Evolutionary conservation across 1,139 yeast species (phyloP).

Genomic region (Geotrichum cucujoidarum): DNA sequence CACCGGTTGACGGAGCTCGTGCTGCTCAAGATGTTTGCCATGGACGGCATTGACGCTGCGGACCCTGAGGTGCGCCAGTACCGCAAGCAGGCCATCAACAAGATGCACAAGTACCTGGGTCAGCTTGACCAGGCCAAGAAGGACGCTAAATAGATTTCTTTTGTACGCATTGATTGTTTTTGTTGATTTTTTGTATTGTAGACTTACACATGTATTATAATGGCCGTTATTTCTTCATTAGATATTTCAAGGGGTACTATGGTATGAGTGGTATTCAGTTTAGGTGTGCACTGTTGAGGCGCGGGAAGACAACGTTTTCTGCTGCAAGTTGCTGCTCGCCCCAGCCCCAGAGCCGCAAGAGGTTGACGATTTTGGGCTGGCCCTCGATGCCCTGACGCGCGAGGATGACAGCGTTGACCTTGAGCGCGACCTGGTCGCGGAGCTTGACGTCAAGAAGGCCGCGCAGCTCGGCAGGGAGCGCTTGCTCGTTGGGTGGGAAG

Average conservation of each 20-base stretch:
- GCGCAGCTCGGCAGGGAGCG: slow-evolving; percentile 31
- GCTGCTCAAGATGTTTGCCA: slow-evolving; percentile 38
- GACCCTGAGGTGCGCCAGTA: slow-evolving; percentile 31
- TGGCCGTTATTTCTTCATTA: background rate
- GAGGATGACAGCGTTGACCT: slow-evolving; percentile 38
- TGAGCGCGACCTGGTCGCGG: slow-evolving; percentile 36
- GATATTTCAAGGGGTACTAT: background rate
- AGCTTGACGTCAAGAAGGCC: slow-evolving; percentile 36
- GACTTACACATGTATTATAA: background rate
- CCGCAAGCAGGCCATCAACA: slow-evolving; percentile 40
- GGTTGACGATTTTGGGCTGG: slow-evolving; percentile 36
- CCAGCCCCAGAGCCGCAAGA: slow-evolving; percentile 37
- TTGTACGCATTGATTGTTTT: background rate
- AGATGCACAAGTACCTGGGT: slow-evolving; percentile 36
- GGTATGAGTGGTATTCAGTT: too few relatives aligned
- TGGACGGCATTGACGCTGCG: slow-evolving; percentile 40
- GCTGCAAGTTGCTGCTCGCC: slow-evolving; percentile 31
- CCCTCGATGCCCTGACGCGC: slow-evolving; percentile 35
- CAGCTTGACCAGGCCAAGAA: slow-evolving; percentile 32
- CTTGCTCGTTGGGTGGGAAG: slow-evolving; percentile 33
- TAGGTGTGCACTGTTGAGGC: slow-evolving; percentile 24
- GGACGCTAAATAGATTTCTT: background rate
- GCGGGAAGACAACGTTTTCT: slow-evolving; percentile 29
- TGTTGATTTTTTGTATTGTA: background rate
- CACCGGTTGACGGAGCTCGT: slow-evolving; percentile 37